These are phyloP conservation scores for Schizochytrium sp. DNA, from an alignment of 108 stramenopile genomes.

Conservation along the genomic window DNA sequence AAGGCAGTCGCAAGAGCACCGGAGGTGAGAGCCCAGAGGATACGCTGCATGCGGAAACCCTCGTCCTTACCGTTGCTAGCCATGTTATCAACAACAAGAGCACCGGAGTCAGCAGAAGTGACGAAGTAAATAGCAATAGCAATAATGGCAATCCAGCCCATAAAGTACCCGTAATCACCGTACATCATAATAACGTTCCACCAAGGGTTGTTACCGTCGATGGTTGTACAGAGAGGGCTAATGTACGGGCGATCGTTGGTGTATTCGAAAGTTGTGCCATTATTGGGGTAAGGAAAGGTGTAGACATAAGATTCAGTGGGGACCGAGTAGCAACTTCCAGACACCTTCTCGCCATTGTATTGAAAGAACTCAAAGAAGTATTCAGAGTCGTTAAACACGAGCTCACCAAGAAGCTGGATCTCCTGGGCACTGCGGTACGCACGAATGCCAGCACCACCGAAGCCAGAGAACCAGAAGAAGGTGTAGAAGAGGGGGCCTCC, in stretches of 20 bases:
- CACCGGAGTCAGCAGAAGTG: constrained; percentile 80
- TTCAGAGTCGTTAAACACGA: constrained; percentile 65
- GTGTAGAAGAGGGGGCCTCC: constrained; percentile 70
- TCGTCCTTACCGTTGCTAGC: constrained; percentile 77
- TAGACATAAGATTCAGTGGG: constrained; percentile 48
- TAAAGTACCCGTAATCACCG: constrained; percentile 74
- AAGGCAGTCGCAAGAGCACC: constrained; percentile 77
- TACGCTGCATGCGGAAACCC: constrained; percentile 77
- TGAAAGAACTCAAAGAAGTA: constrained; percentile 63
- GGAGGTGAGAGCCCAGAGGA: constrained; percentile 80
- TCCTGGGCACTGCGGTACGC: constrained; percentile 66
- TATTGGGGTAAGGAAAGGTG: background rate
- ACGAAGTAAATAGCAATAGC: constrained; percentile 76
- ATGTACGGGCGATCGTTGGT: background rate
- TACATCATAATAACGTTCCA: background rate
- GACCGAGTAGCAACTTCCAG: constrained; percentile 49
- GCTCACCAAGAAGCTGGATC: background rate
- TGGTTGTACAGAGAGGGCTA: background rate
- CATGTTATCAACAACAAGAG: constrained; percentile 77
- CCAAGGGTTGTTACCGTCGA: constrained; percentile 24
- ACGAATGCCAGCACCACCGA: constrained; percentile 79
- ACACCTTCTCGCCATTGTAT: no score
- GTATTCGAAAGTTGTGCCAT: background rate
- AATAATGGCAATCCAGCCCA: constrained; percentile 70
- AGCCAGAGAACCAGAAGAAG: constrained; percentile 75